Percentiles rank a stretch among this genome's conserved stretches.
phyloP scores from a whole-genome alignment of 805 yeast species.

The Nakazawaea peltata region DNA sequence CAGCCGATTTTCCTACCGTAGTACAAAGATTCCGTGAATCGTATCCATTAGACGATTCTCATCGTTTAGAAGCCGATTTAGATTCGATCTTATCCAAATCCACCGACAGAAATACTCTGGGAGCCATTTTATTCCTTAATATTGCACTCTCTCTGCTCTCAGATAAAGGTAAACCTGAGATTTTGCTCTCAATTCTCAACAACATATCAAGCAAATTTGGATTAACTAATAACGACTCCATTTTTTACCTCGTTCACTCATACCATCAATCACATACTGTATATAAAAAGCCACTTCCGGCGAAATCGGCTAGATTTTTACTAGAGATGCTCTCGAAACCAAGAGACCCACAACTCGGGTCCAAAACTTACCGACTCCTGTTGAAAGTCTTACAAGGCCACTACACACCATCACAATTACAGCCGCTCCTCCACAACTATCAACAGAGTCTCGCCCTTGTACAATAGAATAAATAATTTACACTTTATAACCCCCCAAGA shows the following conservation, averaged over 20 bases:
- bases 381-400: not conserved
- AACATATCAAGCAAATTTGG: not conserved
- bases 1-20: not conserved
- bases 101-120: not conserved
- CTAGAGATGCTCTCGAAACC: not conserved
- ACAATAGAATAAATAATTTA: too few species aligned
- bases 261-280: too few species aligned
- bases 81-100: not conserved
- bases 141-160: not conserved
- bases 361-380: not conserved
- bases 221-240: not conserved
- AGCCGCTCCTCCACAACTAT: too few species aligned
- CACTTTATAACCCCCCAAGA: too few species aligned
- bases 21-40: too few species aligned
- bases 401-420: too few species aligned
- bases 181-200: not conserved
- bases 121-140: constrained; percentile 2
- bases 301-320: constrained; percentile 3
- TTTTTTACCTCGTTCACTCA: constrained; percentile 4
- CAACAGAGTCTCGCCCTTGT: too few species aligned
- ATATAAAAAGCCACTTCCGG: not conserved
- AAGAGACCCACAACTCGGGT: not conserved
- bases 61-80: not conserved
- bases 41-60: too few species aligned
- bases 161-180: constrained; percentile 1